Base-by-base conservation (phyloP, 352 stramenopile species). In the Globisporangium uncinulatum region DNA sequence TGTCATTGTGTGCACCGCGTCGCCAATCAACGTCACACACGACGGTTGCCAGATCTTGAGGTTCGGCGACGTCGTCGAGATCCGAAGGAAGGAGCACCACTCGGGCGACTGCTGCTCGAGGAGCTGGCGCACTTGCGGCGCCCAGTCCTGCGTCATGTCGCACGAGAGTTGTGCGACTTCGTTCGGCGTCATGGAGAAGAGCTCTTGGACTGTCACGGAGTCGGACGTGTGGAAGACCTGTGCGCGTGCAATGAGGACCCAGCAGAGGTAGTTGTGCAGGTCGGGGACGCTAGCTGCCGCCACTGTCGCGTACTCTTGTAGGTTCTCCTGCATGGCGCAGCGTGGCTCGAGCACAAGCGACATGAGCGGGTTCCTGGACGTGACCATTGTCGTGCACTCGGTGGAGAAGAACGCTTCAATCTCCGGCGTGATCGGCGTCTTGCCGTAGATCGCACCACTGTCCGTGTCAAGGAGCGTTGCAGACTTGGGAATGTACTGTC, bases 381-480 rank as follows among this genome's bases (percentile, higher is more conserved):
- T 67, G 19, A 81, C 56, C 50, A 86, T 61, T 0, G 76, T 87
- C n/a, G 67, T 89, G 5, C 4, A 4, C 15, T 71, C 60, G 0
- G 66, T 68, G 6, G 79, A 55, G 21, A 86, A 73, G 49, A 70
- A 73, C 59, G 52, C 60, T 36, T 83, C 71, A n/a, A 89, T 66
- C 52, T 80, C 74, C 0, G 74, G 66, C 0, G 74, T 76, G 32
- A 86, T 52, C 3, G 67, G 63, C 4, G 79, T 87, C 62, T 87
- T 89, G 39, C 79, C 79, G 63, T 87, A 89, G 56, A 89, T 86
- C 13, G 74, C 79, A 0, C 73, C 67, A 14, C 74, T 75, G 46
- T 87, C 79, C 17, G 74, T 86, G 62, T 89, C 79, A 8, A 89
- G 58, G 14, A 89, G 57, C 6, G 64, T 72, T 8, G 73, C 54